A percentile compares a stretch with the other conserved stretches of the same genome.
Evolutionary conservation across 306 rosid species (phyloP).

Genomic region (Amphicarpaea edgeworthii): DNA sequence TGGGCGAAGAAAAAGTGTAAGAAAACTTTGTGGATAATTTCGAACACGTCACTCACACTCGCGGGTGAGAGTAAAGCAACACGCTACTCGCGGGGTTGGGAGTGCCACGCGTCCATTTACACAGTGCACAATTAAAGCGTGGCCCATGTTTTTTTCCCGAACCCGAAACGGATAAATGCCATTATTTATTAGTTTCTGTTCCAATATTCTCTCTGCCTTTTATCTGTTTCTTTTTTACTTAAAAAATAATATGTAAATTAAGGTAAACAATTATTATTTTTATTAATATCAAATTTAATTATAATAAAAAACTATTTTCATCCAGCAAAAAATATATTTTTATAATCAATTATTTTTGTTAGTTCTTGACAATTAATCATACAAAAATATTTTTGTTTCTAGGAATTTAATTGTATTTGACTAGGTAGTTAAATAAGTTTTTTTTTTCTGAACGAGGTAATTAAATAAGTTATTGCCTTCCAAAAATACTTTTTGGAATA

Average conservation of each 20-base stretch:
- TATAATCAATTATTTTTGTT: no score
- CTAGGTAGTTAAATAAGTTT: neutral
- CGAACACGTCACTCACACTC: conserved; percentile 35
- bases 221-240: neutral
- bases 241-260: neutral
- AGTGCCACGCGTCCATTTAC: conserved; percentile 4
- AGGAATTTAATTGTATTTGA: neutral
- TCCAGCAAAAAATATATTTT: no score
- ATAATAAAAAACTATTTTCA: no score
- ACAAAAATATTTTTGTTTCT: no score
- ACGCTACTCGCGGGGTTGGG: conserved; percentile 21
- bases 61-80: neutral
- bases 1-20: conserved; percentile 32
- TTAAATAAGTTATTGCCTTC: neutral
- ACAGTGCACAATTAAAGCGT: conserved; percentile 24
- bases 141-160: neutral
- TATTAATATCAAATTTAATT: no score
- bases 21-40: conserved; percentile 41
- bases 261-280: neutral
- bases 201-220: conserved; percentile 5
- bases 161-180: conserved; percentile 29
- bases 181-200: neutral
- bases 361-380: no score
- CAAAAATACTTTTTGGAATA: neutral
- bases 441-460: no score